phyloP scores from a whole-genome alignment of 257 asterid genomes.

The Solanum tarijense region DNA sequence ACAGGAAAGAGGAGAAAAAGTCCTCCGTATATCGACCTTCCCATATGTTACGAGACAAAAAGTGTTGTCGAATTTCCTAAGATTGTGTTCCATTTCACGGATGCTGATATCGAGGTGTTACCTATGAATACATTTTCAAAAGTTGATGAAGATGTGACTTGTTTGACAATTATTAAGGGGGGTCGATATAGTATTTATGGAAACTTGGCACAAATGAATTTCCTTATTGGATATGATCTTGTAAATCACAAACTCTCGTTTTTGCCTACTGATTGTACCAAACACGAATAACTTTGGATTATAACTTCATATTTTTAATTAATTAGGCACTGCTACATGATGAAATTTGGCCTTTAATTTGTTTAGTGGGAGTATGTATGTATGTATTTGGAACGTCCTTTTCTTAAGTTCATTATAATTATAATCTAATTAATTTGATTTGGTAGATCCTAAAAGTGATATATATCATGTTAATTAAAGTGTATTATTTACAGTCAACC shows the following conservation, averaged over 20 bases:
- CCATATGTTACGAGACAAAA: not conserved
- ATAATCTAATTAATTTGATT: too few species aligned
- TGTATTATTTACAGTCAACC: too few species aligned
- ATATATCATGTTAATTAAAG: too few species aligned
- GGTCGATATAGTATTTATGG: constrained; percentile 23
- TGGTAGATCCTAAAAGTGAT: too few species aligned
- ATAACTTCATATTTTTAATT: not conserved
- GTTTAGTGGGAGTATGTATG: not conserved
- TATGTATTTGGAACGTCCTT: not conserved
- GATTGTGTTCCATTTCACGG: constrained; percentile 23
- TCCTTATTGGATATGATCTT: constrained; percentile 45
- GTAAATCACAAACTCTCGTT: constrained; percentile 18
- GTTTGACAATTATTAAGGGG: constrained; percentile 20
- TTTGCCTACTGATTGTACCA: constrained; percentile 28
- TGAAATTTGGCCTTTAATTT: not conserved
- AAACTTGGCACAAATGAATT: constrained; percentile 38
- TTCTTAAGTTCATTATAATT: too few species aligned
- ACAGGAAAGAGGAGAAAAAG: not conserved
- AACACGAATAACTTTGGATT: not conserved
- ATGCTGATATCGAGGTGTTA: constrained; percentile 32
- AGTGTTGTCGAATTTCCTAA: constrained; percentile 4
- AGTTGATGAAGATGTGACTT: constrained; percentile 19
- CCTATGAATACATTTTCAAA: constrained; percentile 19
- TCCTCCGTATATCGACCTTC: not conserved
- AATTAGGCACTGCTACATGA: not conserved